phyloP scores from a whole-genome alignment of 1,284 basidiomycete genomes.

The Papiliotrema nemorosa region DNA sequence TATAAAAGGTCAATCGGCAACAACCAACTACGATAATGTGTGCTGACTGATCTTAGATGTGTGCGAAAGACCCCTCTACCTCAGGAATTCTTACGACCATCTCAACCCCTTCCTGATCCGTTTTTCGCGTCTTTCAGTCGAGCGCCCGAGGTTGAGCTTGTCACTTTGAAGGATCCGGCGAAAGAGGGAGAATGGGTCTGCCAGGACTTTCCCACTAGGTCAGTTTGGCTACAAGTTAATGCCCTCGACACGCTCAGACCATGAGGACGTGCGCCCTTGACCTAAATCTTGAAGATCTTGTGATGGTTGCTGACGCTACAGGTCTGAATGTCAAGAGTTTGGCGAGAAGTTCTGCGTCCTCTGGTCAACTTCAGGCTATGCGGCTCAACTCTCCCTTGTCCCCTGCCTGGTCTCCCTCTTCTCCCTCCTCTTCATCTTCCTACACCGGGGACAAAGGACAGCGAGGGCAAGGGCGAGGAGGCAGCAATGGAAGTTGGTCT shows the following conservation, averaged over 20 bases:
- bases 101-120: constrained; percentile 26
- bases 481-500: constrained; percentile 50
- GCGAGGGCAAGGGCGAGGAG: constrained; percentile 44
- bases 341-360: constrained; percentile 47
- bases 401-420: constrained; percentile 45
- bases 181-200: constrained; percentile 36
- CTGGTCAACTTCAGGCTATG: constrained; percentile 44
- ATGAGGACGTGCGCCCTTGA: too few species aligned
- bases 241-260: too few species aligned
- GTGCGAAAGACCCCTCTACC: constrained; percentile 32
- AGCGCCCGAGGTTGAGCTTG: not conserved
- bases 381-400: constrained; percentile 45
- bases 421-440: constrained; percentile 47
- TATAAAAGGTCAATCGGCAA: constrained; percentile 33
- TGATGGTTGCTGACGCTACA: too few species aligned
- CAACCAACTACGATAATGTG: too few species aligned
- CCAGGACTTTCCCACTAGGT: constrained; percentile 44
- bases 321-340: constrained; percentile 46
- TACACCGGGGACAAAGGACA: constrained; percentile 41
- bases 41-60: too few species aligned
- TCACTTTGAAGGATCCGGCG: not conserved
- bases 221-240: constrained; percentile 15
- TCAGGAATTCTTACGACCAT: constrained; percentile 27
- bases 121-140: constrained; percentile 1
- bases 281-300: too few species aligned